These are phyloP conservation scores for Amanita exitialis DNA, from an alignment of 768 basidiomycete genomes.

Conservation along the genomic window DNA sequence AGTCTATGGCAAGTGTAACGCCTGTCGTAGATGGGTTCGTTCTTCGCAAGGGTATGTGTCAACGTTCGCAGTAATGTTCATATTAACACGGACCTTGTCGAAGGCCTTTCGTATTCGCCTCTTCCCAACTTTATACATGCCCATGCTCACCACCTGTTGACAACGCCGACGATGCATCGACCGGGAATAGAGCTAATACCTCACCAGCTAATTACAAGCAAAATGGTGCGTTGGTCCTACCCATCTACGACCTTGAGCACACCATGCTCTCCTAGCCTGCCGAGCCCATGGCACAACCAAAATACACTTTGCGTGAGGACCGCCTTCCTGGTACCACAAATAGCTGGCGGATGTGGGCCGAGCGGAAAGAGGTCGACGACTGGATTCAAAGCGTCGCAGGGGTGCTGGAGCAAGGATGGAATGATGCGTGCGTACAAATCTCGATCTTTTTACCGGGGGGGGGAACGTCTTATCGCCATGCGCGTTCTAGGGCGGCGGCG, in stretches of 20 bases:
- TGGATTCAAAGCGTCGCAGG: slow-evolving; percentile 88
- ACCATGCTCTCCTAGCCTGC: slow-evolving; percentile 43
- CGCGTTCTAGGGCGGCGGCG: slow-evolving; percentile 39
- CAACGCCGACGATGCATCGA: slow-evolving; percentile 36
- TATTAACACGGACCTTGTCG: slow-evolving; percentile 1
- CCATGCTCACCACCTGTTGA: slow-evolving; percentile 62
- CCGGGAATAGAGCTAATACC: slow-evolving; percentile 62
- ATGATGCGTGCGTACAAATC: slow-evolving; percentile 58
- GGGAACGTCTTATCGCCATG: neutral
- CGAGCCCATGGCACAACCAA: slow-evolving; percentile 54
- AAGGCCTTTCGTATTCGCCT: slow-evolving; percentile 71
- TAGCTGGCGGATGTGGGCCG: slow-evolving; percentile 75
- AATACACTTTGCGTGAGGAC: slow-evolving; percentile 67
- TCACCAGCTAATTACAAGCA: slow-evolving; percentile 85
- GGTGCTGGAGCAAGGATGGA: slow-evolving; percentile 82
- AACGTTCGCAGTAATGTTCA: neutral
- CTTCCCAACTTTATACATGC: slow-evolving; percentile 76
- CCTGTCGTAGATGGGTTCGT: slow-evolving; percentile 98
- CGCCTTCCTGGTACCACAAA: slow-evolving; percentile 62
- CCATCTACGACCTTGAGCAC: neutral
- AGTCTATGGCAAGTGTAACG: slow-evolving; percentile 81
- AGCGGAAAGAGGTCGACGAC: slow-evolving; percentile 79
- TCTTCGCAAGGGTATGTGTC: slow-evolving; percentile 70
- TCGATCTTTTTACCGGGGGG: neutral
- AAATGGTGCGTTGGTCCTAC: slow-evolving; percentile 34